phyloP scores from a whole-genome alignment of 2,329 filamentous ascomycete genomes.

The Botryotinia calthae region DNA sequence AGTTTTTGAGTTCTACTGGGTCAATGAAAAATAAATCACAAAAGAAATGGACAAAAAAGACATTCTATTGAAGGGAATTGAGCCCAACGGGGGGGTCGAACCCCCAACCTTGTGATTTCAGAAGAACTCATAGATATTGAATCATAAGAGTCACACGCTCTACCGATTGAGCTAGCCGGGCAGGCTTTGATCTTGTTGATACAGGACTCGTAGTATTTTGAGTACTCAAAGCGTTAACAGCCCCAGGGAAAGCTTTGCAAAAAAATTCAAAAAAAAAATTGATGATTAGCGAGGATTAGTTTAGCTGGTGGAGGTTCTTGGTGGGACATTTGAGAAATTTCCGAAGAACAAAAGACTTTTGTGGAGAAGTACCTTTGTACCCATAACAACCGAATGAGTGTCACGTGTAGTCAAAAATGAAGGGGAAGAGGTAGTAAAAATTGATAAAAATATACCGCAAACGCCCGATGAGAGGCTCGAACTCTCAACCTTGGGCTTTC shows the following conservation, averaged over 20 bases:
- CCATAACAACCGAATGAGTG: not conserved
- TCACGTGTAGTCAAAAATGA: not conserved
- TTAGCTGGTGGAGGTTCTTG: not conserved
- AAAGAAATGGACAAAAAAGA: not conserved
- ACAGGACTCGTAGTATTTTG: fast-evolving
- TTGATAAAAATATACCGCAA: fast-evolving
- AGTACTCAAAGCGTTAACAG: not conserved
- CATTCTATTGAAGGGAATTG: not conserved
- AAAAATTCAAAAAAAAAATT: not conserved
- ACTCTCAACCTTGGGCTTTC: slow-evolving; percentile 27
- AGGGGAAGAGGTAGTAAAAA: not conserved
- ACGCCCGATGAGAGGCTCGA: slow-evolving; percentile 24
- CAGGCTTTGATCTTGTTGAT: not conserved
- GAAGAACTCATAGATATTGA: slow-evolving; percentile 1
- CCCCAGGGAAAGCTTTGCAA: not conserved
- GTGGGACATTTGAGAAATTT: not conserved
- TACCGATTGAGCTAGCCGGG: slow-evolving; percentile 38
- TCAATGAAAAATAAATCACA: not conserved
- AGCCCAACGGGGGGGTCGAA: slow-evolving; percentile 15
- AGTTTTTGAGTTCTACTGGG: not conserved
- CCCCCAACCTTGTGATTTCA: slow-evolving; percentile 15
- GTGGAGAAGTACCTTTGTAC: not conserved
- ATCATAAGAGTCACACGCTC: slow-evolving; percentile 37
- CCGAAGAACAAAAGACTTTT: not conserved
- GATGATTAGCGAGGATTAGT: not conserved